Conservation (phyloP, 768 basidiomycete species). For the Tulasnella sp. region DNA sequence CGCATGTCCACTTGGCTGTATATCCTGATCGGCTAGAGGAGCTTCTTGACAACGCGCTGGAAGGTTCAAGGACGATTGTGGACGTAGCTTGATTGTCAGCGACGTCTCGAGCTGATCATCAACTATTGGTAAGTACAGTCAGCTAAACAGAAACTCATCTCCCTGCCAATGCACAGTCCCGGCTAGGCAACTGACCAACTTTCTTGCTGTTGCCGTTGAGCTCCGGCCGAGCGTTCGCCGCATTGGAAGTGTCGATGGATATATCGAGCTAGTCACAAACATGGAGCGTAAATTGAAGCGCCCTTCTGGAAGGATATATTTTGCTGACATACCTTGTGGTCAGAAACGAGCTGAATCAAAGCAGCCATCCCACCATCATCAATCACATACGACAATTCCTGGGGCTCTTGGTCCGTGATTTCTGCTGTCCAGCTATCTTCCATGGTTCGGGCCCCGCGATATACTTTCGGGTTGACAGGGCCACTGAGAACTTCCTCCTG, state of each 20-base stretch:
- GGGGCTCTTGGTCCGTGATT: background rate
- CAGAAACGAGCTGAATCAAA: conserved; percentile 70
- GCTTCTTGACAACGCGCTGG: conserved; percentile 15
- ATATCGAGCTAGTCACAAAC: conserved; percentile 48
- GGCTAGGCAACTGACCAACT: conserved; percentile 42
- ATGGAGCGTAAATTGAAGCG: background rate
- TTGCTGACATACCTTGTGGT: conserved; percentile 45
- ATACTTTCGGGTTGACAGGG: conserved; percentile 48
- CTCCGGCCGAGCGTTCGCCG: conserved; percentile 41
- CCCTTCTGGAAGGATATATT: background rate
- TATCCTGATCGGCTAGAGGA: background rate
- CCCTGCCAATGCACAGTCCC: background rate
- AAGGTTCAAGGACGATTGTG: conserved; percentile 24
- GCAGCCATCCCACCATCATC: conserved; percentile 62
- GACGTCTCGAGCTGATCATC: conserved; percentile 75
- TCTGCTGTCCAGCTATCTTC: conserved; percentile 33
- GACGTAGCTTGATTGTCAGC: conserved; percentile 34
- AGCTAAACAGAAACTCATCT: conserved; percentile 1
- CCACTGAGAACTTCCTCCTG: conserved; percentile 58
- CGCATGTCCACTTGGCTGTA: conserved; percentile 3
- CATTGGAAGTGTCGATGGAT: conserved; percentile 50
- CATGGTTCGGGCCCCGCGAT: conserved; percentile 56
- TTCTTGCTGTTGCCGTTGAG: conserved; percentile 86
- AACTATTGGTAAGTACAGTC: conserved; percentile 41
- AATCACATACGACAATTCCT: conserved; percentile 35